Conservation (phyloP, 352 stramenopile genomes). For the Globisporangium viniferum region DNA sequence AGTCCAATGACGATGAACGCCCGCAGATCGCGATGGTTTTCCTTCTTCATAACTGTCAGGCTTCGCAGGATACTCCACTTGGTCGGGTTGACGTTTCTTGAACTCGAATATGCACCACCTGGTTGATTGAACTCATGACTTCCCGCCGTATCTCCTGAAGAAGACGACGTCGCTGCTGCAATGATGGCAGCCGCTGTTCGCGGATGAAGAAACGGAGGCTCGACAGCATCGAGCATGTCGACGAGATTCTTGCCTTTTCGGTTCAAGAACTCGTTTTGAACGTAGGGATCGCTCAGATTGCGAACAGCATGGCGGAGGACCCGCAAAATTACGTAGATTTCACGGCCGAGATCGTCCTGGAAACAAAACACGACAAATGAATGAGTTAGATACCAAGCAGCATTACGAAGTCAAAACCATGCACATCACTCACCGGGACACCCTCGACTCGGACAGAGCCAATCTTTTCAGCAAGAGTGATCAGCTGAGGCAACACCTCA, state of each 20-base stretch:
- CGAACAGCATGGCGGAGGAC: conserved; percentile 61
- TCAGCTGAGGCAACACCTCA: conserved; percentile 50
- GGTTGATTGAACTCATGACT: neutral
- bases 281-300: conserved; percentile 40
- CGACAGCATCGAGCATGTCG: conserved; percentile 46
- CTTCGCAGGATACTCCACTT: conserved; percentile 47
- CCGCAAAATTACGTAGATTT: conserved; percentile 71
- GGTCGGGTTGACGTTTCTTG: conserved; percentile 7
- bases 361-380: conserved; percentile 7
- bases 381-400: neutral
- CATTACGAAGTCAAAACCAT: neutral
- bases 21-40: conserved; percentile 44
- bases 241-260: conserved; percentile 37
- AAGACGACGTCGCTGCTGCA: conserved; percentile 31
- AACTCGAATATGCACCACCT: neutral
- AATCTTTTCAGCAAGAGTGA: conserved; percentile 60
- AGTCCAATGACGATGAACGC: conserved; percentile 67
- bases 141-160: conserved; percentile 4
- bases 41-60: conserved; percentile 43
- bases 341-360: conserved; percentile 61
- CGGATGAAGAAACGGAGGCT: conserved; percentile 69
- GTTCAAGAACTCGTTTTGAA: conserved; percentile 53
- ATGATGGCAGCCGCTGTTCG: conserved; percentile 52
- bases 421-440: conserved; percentile 45
- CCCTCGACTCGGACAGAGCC: conserved; percentile 61